These are phyloP conservation scores for Leonotis leonurus DNA, from an alignment of 257 asterid genomes.

Conservation along the genomic window DNA sequence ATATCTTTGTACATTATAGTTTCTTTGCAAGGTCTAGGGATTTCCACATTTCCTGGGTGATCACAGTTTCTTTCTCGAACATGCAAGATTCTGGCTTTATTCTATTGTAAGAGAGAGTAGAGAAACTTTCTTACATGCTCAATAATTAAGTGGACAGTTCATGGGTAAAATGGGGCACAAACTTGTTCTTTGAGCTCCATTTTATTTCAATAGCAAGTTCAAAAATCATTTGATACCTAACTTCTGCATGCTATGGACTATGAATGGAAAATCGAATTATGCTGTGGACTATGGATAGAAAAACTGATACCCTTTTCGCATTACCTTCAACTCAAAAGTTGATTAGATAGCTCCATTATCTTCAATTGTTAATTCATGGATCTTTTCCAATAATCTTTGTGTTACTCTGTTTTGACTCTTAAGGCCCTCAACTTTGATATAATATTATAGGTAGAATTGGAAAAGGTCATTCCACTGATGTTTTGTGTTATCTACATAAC, in stretches of 20 bases:
- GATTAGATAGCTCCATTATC: too few relatives aligned
- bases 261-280: not conserved
- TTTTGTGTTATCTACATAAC: not conserved
- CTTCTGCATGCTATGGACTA: not conserved
- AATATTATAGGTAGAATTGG: not conserved
- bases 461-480: not conserved
- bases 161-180: not conserved
- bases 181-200: not conserved
- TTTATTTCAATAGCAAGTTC: not conserved
- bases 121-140: not conserved
- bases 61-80: not conserved
- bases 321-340: not conserved
- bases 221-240: not conserved
- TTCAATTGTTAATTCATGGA: not conserved
- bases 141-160: not conserved
- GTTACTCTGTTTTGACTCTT: not conserved
- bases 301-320: too few relatives aligned
- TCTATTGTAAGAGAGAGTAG: not conserved
- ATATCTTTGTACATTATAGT: not conserved
- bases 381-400: not conserved
- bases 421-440: not conserved
- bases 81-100: not conserved
- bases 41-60: constrained; percentile 1
- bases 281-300: too few relatives aligned
- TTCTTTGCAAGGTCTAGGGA: not conserved